These are phyloP conservation scores for Phlebiopsis flavidoalba DNA, from an alignment of 768 basidiomycete species.

Conservation along the genomic window DNA sequence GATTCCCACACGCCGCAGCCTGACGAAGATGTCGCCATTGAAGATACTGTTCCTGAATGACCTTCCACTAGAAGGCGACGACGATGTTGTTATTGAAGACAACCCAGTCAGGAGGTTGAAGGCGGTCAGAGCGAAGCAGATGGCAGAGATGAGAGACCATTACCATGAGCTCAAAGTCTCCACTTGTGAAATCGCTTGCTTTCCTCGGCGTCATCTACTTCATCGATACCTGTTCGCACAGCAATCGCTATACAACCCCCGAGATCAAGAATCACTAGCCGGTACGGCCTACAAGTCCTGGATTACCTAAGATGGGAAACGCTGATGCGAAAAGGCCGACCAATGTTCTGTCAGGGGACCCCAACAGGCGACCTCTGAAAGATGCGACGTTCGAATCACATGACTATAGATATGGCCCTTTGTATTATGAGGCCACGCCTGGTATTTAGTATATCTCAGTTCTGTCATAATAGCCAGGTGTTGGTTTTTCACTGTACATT, in stretches of 20 bases:
- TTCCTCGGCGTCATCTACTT: slow-evolving; percentile 37
- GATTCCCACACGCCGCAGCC: neutral
- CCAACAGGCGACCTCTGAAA: neutral
- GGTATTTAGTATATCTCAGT: neutral
- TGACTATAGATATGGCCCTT: slow-evolving; percentile 4
- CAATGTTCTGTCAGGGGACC: slow-evolving; percentile 24
- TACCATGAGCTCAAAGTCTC: slow-evolving; percentile 6
- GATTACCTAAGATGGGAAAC: slow-evolving; percentile 23
- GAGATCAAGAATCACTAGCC: slow-evolving; percentile 14
- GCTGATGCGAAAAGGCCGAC: slow-evolving; percentile 30
- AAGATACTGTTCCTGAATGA: neutral
- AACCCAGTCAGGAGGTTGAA: slow-evolving; percentile 10
- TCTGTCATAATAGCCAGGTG: neutral
- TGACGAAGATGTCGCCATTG: neutral
- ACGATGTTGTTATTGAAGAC: slow-evolving; percentile 30
- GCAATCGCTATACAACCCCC: slow-evolving; percentile 13
- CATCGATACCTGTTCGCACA: slow-evolving; percentile 10
- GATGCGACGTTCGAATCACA: neutral
- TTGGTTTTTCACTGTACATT: neutral
- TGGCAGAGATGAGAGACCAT: slow-evolving; percentile 20
- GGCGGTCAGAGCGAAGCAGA: slow-evolving; percentile 15
- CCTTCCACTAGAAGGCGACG: too few relatives aligned
- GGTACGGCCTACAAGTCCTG: slow-evolving; percentile 15
- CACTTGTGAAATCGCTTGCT: slow-evolving; percentile 25
- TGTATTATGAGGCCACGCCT: slow-evolving; percentile 11